These are phyloP conservation scores for Crithidia mellificae DNA, from an alignment of 208 protist species.

Conservation along the genomic window DNA sequence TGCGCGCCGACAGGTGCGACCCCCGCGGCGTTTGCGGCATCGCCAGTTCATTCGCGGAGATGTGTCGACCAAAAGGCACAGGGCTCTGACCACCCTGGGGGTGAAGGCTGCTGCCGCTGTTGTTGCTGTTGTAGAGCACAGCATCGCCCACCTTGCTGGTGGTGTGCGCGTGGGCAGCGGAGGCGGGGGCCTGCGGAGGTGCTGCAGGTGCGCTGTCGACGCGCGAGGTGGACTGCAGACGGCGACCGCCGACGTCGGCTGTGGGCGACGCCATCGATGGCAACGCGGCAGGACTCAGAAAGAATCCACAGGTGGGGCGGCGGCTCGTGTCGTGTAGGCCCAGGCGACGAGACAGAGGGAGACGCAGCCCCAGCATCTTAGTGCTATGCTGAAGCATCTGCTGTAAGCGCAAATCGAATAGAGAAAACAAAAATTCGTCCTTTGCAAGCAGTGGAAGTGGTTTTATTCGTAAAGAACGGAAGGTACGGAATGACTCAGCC, in stretches of 20 bases:
- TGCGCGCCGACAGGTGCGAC: constrained; percentile 82
- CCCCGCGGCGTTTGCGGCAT: constrained; percentile 69
- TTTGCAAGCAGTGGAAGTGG: too few species aligned
- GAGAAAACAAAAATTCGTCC: constrained; percentile 2
- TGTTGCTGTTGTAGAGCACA: constrained; percentile 24
- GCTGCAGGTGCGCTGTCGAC: constrained; percentile 7
- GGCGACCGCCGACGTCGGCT: not conserved
- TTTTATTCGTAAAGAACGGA: too few species aligned
- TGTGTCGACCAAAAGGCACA: constrained; percentile 24
- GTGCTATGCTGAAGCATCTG: not conserved
- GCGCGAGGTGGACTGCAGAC: constrained; percentile 17
- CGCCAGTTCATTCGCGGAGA: constrained; percentile 67
- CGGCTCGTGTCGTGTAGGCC: not conserved
- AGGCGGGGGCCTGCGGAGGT: constrained; percentile 9
- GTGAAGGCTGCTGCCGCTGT: too few species aligned
- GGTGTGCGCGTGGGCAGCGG: constrained; percentile 20
- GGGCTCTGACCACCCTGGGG: constrained; percentile 29
- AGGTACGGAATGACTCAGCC: too few species aligned
- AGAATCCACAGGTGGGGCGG: not conserved
- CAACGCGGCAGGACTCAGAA: not conserved
- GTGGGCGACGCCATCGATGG: not conserved
- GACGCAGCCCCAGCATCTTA: constrained; percentile 7
- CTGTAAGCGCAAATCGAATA: not conserved
- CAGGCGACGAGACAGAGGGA: not conserved
- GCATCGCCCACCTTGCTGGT: constrained; percentile 5